phyloP scores from a whole-genome alignment of 768 basidiomycete species.

The Rhizopogon vinicolor region DNA sequence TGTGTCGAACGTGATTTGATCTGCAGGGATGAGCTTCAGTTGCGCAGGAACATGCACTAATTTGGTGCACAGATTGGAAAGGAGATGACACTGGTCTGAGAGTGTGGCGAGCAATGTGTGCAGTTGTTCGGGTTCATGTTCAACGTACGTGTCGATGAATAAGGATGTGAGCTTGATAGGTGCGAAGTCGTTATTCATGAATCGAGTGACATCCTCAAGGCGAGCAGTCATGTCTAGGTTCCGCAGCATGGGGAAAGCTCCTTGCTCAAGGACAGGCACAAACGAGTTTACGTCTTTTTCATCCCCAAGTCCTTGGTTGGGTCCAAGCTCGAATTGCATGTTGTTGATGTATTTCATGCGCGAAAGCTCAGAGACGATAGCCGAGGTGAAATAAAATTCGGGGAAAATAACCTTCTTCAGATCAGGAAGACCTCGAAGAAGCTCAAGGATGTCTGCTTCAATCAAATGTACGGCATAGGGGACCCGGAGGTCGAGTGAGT shows the following conservation, averaged over 20 bases:
- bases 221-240: slow-evolving; percentile 41
- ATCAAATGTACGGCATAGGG: slow-evolving; percentile 34
- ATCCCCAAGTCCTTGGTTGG: not conserved
- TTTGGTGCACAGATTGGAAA: too few species aligned
- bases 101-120: too few species aligned
- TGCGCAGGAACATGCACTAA: too few species aligned
- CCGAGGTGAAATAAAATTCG: slow-evolving; percentile 43
- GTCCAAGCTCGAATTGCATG: slow-evolving; percentile 49
- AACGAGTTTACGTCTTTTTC: too few species aligned
- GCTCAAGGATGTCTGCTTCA: slow-evolving; percentile 33
- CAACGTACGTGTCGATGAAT: too few species aligned
- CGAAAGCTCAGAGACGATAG: slow-evolving; percentile 43
- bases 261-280: slow-evolving; percentile 25
- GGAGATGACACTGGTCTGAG: too few species aligned
- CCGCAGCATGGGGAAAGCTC: slow-evolving; percentile 49
- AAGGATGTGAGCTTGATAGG: too few species aligned
- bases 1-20: too few species aligned
- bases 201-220: slow-evolving; percentile 37
- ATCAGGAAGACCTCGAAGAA: slow-evolving; percentile 37
- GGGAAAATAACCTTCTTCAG: slow-evolving; percentile 48
- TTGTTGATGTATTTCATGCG: slow-evolving; percentile 35
- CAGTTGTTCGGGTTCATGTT: too few species aligned
- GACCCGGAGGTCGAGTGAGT: slow-evolving; percentile 42
- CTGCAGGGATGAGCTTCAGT: too few species aligned
- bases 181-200: slow-evolving; percentile 37